phyloP scores from a whole-genome alignment of 805 yeast species.

The Pichia paraexigua region DNA sequence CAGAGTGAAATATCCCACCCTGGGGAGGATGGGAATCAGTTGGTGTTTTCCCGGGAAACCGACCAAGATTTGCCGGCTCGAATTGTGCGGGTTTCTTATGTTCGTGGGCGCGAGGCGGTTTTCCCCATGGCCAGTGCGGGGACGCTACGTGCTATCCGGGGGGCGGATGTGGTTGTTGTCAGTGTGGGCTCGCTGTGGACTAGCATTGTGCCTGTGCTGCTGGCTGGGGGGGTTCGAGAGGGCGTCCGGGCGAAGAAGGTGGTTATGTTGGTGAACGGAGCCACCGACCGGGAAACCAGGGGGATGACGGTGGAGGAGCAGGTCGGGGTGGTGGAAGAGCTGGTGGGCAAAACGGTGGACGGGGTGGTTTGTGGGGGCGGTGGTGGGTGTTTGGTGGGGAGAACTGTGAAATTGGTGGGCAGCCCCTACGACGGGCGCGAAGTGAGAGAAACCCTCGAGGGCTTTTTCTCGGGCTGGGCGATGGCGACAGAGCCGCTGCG shows the following conservation, averaged over 20 bases:
- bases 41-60: constrained; percentile 31
- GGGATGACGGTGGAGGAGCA: background rate
- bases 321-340: background rate
- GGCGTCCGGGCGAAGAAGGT: constrained; percentile 33
- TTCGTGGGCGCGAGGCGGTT: constrained; percentile 61
- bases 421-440: too few relatives aligned
- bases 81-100: background rate
- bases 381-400: background rate
- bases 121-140: constrained; percentile 64
- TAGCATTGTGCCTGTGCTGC: constrained; percentile 70
- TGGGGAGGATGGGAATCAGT: background rate
- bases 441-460: background rate
- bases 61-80: constrained; percentile 17
- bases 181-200: constrained; percentile 90
- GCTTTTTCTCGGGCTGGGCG: background rate
- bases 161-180: constrained; percentile 52
- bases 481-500: too few relatives aligned
- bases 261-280: background rate
- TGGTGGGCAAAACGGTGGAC: background rate
- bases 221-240: constrained; percentile 64
- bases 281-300: background rate
- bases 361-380: background rate
- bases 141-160: constrained; percentile 42
- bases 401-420: background rate
- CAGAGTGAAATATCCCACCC: constrained; percentile 95